These are phyloP conservation scores for Monilinia fructigena DNA, from an alignment of 2,329 filamentous ascomycete species.

Conservation along the genomic window DNA sequence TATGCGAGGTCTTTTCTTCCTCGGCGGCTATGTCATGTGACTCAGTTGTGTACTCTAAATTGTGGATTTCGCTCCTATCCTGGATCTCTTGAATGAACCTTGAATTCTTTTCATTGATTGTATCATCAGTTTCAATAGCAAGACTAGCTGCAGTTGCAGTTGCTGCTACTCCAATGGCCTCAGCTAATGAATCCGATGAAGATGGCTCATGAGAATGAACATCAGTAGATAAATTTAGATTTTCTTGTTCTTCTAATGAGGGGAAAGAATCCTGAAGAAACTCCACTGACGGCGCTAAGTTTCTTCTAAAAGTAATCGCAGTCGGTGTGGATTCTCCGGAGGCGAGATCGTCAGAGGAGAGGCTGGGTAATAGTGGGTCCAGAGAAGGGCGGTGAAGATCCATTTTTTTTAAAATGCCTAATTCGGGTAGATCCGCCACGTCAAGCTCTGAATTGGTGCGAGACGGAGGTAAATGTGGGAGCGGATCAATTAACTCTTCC, in stretches of 20 bases:
- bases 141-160: constrained; percentile 30
- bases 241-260: constrained; percentile 12
- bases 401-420: constrained; percentile 14
- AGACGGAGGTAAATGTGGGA: constrained; percentile 53
- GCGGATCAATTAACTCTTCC: constrained; percentile 41
- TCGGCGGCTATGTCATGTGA: constrained; percentile 25
- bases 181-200: constrained; percentile 26
- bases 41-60: constrained; percentile 14
- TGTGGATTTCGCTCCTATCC: constrained; percentile 27
- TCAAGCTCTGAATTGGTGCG: constrained; percentile 45
- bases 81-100: constrained; percentile 41
- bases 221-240: constrained; percentile 20
- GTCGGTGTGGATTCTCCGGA: constrained; percentile 70
- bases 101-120: constrained; percentile 41
- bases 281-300: constrained; percentile 30
- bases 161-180: constrained; percentile 28
- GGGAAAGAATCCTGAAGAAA: constrained; percentile 22
- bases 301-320: constrained; percentile 44
- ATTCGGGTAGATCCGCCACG: constrained; percentile 22
- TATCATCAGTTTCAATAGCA: constrained; percentile 36
- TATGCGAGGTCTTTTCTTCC: constrained; percentile 27
- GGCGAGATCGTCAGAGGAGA: constrained; percentile 49
- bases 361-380: constrained; percentile 41
- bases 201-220: constrained; percentile 8
- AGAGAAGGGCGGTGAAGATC: constrained; percentile 21